Conservation (phyloP, 805 yeast genomes). For the Metschnikowia vanudenii region DNA sequence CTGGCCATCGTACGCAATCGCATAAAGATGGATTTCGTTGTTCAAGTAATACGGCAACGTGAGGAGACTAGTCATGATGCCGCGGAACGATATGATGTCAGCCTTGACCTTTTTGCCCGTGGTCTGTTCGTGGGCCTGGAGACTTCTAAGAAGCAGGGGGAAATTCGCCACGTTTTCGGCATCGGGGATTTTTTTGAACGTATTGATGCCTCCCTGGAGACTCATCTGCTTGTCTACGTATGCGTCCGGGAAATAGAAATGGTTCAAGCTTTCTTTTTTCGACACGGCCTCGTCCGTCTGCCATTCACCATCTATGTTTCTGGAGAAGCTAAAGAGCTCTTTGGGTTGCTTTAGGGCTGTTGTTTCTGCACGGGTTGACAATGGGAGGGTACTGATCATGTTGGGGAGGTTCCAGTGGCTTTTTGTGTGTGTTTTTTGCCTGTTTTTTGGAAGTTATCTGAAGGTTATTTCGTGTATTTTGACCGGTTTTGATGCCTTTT, state of each 20-base stretch:
- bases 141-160: conserved; percentile 53
- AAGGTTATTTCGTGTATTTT: no score
- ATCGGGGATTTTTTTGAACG: conserved; percentile 57
- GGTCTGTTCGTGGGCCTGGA: conserved; percentile 54
- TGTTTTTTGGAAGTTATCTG: background rate
- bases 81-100: conserved; percentile 82
- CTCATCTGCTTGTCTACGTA: conserved; percentile 60
- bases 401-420: background rate
- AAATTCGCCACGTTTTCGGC: conserved; percentile 54
- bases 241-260: conserved; percentile 78
- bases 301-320: conserved; percentile 51
- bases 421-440: background rate
- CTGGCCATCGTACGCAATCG: conserved; percentile 73
- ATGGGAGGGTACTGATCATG: conserved; percentile 38
- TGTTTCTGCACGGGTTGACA: conserved; percentile 52
- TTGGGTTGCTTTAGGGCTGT: conserved; percentile 83
- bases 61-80: conserved; percentile 72
- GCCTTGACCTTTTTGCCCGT: conserved; percentile 48
- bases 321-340: conserved; percentile 68
- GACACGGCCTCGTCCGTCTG: conserved; percentile 39
- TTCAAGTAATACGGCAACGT: conserved; percentile 59
- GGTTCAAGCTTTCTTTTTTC: conserved; percentile 55
- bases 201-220: conserved; percentile 60
- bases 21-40: conserved; percentile 59
- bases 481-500: no score